Evolutionary conservation across 1,284 basidiomycete species (phyloP).

Genomic region (Fistulinella cinereoalba): DNA sequence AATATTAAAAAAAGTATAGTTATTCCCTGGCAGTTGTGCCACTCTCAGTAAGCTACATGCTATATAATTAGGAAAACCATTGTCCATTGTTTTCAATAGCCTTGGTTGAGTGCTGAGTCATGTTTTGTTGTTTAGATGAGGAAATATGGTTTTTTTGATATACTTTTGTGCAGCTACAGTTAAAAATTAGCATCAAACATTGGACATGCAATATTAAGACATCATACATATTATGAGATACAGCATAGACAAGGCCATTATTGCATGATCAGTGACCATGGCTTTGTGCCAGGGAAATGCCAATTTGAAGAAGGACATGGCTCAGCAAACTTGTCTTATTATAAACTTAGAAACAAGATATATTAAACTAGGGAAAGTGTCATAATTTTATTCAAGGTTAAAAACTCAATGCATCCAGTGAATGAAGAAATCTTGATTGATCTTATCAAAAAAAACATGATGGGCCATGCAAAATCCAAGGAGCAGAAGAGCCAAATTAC

Average conservation of each 20-base stretch:
- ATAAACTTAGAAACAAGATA: background rate
- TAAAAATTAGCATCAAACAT: background rate
- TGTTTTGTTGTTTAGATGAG: background rate
- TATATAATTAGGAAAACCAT: background rate
- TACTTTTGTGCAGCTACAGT: background rate
- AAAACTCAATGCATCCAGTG: background rate
- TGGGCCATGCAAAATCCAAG: background rate
- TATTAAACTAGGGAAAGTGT: background rate
- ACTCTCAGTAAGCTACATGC: background rate
- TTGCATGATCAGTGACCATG: background rate
- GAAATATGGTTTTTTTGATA: background rate
- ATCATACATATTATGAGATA: background rate
- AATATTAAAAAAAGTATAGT: too few relatives aligned
- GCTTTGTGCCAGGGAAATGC: background rate
- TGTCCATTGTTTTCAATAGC: background rate
- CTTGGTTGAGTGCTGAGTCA: background rate
- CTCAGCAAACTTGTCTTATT: background rate
- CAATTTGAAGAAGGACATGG: background rate
- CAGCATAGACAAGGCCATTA: background rate
- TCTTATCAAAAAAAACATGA: background rate
- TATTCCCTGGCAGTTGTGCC: background rate
- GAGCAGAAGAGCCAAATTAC: background rate
- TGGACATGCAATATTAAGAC: background rate
- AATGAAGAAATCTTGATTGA: background rate
- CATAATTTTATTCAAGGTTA: background rate